Evolutionary conservation across 2,329 filamentous ascomycete genomes (phyloP), one percentile per base, ranked within the genome.

Genomic region (Aspergillus viridinutans): DNA sequence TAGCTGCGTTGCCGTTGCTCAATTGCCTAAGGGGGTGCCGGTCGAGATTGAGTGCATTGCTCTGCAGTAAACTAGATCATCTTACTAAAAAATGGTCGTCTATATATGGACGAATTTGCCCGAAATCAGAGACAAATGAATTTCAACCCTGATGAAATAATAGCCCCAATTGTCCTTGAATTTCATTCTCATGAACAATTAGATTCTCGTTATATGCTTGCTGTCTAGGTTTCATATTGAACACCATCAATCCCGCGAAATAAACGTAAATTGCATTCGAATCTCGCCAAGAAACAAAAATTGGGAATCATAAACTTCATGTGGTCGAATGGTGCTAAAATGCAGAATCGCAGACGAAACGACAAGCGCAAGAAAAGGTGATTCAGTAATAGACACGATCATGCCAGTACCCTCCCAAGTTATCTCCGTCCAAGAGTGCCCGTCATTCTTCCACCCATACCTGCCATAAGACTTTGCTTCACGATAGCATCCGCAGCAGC

Each of bases 401-500:
- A 54, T 54, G 12, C 50, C 21, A 17, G 17, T 25, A 12, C n/a
- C 8, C 38, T 49, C 26, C 25, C 32, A 49, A 21, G 53, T 68
- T 54, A 73, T 54, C 71, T 66, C 23, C 68, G 67, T 25, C 70
- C 69, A 51, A 76, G 66, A 6, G 70, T 74, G 25, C 79, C 77
- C 25, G 78, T 76, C 80, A 83, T 83, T 53, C 81, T 74, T 38
- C 80, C 79, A 26, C 80, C 80, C 49, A 72, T 79, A 40, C 81
- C 82, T 29, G 83, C 80, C 70, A 85, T 83, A 57, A 96, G 83
- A 76, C 93, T 97, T 78, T 97, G 92, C 72, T 89, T 86, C 54
- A 99, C 93, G 75, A 99, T 99, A 74, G 92, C 85, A 68, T 96
- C 92, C 3, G 94, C 94, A 0, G 93, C 93, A 20, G 92, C 90